A percentile compares a stretch with the other conserved stretches of the same genome.
Evolutionary conservation across 768 basidiomycete genomes (phyloP).

Genomic region (Ramaria sp.): DNA sequence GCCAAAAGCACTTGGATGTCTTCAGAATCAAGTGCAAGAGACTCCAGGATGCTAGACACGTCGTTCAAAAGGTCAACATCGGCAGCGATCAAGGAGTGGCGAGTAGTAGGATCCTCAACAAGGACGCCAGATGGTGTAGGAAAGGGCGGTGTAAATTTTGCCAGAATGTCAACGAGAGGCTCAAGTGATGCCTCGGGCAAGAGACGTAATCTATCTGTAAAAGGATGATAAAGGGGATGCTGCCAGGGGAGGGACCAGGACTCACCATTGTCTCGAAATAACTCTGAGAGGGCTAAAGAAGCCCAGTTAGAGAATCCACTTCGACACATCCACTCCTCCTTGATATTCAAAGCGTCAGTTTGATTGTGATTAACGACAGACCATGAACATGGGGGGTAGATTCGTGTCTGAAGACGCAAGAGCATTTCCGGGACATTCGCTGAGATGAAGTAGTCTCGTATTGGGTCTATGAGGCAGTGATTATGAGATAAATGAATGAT

Average conservation of each 20-base stretch:
- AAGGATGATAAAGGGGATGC: background rate
- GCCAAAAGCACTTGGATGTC: slow-evolving; percentile 65
- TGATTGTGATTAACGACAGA: slow-evolving; percentile 14
- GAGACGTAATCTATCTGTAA: background rate
- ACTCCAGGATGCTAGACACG: slow-evolving; percentile 65
- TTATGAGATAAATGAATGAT: slow-evolving; percentile 3
- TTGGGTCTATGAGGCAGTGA: slow-evolving; percentile 42
- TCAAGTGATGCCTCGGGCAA: background rate
- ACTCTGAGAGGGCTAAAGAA: slow-evolving; percentile 7
- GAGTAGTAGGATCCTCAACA: slow-evolving; percentile 5
- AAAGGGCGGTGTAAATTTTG: slow-evolving; percentile 16
- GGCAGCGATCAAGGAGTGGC: slow-evolving; percentile 16
- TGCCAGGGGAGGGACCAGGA: background rate
- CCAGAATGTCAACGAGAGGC: slow-evolving; percentile 2
- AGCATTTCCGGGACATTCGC: slow-evolving; percentile 61
- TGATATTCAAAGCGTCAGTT: background rate
- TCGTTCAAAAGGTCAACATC: slow-evolving; percentile 71
- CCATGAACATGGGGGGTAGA: slow-evolving; percentile 74
- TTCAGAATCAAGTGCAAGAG: slow-evolving; percentile 67
- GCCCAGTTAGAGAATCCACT: slow-evolving; percentile 9
- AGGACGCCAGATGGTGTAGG: slow-evolving; percentile 31
- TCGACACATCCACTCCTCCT: slow-evolving; percentile 9
- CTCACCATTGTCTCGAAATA: slow-evolving; percentile 7
- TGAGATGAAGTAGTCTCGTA: slow-evolving; percentile 56
- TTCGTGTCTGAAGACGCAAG: slow-evolving; percentile 50